Percentiles rank a stretch among this genome's conserved stretches.
Conservation (phyloP, 306 rosid genomes). For the Malus domestica region DNA sequence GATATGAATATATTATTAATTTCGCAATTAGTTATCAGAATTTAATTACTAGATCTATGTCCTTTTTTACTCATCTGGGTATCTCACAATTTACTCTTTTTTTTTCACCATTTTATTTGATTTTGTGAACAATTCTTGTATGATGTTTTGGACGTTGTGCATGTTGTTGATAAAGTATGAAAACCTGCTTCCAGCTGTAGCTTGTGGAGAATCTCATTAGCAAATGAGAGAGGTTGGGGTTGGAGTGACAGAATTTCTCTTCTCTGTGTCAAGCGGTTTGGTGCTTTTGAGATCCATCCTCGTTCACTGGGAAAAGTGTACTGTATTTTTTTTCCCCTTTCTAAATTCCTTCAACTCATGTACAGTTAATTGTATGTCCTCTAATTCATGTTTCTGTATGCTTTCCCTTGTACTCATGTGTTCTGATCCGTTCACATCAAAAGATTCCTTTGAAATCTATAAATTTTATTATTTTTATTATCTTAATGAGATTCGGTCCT, state of each 20-base stretch:
- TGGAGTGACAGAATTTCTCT: constrained; percentile 4
- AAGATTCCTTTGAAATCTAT: not conserved
- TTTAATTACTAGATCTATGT: not conserved
- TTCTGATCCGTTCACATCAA: not conserved
- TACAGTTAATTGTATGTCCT: not conserved
- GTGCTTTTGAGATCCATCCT: constrained; percentile 14
- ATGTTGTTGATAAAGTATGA: constrained; percentile 1
- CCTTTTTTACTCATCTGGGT: not conserved
- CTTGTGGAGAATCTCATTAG: not conserved
- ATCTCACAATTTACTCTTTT: not conserved
- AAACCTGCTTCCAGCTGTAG: not conserved
- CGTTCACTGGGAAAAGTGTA: constrained; percentile 3
- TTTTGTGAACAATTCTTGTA: not conserved
- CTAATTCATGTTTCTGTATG: not conserved
- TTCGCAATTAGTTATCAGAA: not conserved
- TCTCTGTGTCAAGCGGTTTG: not conserved
- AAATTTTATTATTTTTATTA: not conserved
- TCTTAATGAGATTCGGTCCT: not conserved
- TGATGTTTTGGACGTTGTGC: constrained; percentile 1
- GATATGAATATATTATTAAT: not conserved
- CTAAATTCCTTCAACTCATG: not conserved
- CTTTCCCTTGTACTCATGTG: not conserved
- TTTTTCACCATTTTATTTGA: not conserved
- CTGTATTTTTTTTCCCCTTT: not conserved
- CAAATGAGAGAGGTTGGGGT: not conserved